Evolutionary conservation across 2,329 filamentous ascomycete genomes (phyloP).

Genomic region (Calonectria hawksworthii): DNA sequence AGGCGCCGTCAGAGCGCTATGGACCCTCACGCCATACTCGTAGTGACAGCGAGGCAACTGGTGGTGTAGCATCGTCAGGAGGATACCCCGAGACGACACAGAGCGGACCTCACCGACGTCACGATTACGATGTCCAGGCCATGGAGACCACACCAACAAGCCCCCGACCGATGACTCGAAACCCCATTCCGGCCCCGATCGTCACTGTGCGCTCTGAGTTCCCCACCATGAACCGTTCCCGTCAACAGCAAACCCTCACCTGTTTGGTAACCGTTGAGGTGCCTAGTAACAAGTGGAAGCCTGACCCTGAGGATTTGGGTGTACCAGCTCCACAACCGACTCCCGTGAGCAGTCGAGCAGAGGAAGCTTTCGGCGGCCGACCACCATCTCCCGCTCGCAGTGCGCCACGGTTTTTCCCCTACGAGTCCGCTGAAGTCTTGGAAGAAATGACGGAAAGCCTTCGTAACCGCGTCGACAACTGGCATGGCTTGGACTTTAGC

Average conservation of each 20-base stretch:
- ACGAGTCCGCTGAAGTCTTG: conserved; percentile 82
- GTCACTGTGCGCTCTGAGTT: conserved; percentile 98
- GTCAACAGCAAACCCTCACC: conserved; percentile 94
- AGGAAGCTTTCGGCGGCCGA: conserved; percentile 67
- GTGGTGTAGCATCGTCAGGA: conserved; percentile 79
- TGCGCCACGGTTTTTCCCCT: conserved; percentile 74
- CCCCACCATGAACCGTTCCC: conserved; percentile 90
- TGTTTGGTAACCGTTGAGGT: conserved; percentile 96
- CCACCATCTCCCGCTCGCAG: conserved; percentile 72
- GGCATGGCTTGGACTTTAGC: conserved; percentile 95
- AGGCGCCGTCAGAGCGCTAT: conserved; percentile 62
- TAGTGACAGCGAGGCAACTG: conserved; percentile 84
- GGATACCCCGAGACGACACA: conserved; percentile 85
- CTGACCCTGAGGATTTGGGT: conserved; percentile 85
- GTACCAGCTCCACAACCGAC: conserved; percentile 60
- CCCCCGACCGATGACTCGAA: conserved; percentile 79
- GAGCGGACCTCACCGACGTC: conserved; percentile 78
- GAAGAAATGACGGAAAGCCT: conserved; percentile 90
- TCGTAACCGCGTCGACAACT: conserved; percentile 92
- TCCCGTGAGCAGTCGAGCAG: conserved; percentile 57
- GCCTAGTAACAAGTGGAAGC: conserved; percentile 90
- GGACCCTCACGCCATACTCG: conserved; percentile 72
- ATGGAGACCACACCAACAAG: conserved; percentile 90
- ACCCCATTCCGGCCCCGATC: conserved; percentile 89
- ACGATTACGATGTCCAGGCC: conserved; percentile 96